Conservation (phyloP, 2,329 filamentous ascomycete genomes). For the Aspergillus ochraceus region DNA sequence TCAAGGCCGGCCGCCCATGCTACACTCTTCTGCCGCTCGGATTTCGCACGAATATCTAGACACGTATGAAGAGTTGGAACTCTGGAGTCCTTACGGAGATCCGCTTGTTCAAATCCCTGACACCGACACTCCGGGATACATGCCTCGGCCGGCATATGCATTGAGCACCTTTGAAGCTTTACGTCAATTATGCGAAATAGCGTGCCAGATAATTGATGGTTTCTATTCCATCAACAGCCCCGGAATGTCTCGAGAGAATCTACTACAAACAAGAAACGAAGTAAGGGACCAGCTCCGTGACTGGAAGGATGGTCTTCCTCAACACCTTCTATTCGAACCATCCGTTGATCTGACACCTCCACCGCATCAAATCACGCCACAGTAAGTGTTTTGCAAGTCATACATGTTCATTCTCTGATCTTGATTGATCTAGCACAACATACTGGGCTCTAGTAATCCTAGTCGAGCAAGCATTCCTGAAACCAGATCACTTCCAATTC, state of each 20-base stretch:
- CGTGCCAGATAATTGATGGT: not conserved
- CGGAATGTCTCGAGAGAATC: not conserved
- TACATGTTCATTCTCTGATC: too few species aligned
- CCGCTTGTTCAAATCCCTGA: constrained; percentile 1
- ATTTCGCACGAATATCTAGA: constrained; percentile 19
- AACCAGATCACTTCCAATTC: constrained; percentile 12
- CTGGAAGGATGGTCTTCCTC: not conserved
- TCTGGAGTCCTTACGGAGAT: constrained; percentile 19
- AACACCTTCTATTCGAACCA: not conserved
- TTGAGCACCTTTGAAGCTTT: not conserved
- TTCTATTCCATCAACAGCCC: not conserved
- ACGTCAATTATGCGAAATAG: not conserved
- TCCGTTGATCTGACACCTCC: not conserved
- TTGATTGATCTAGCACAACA: constrained; percentile 8
- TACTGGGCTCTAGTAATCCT: constrained; percentile 13
- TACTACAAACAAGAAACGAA: not conserved
- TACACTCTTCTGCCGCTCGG: constrained; percentile 1
- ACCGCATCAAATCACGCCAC: not conserved
- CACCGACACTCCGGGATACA: not conserved
- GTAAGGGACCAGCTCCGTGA: not conserved
- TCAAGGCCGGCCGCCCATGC: constrained; percentile 15
- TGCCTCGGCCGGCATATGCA: not conserved
- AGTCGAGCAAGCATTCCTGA: constrained; percentile 12
- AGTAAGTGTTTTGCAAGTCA: not conserved
- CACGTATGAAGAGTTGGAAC: constrained; percentile 20